A percentile compares a stretch with the other conserved stretches of the same genome.
These are phyloP conservation scores for Chaetomium sp. DNA, from an alignment of 2,329 filamentous ascomycete species.

Conservation along the genomic window DNA sequence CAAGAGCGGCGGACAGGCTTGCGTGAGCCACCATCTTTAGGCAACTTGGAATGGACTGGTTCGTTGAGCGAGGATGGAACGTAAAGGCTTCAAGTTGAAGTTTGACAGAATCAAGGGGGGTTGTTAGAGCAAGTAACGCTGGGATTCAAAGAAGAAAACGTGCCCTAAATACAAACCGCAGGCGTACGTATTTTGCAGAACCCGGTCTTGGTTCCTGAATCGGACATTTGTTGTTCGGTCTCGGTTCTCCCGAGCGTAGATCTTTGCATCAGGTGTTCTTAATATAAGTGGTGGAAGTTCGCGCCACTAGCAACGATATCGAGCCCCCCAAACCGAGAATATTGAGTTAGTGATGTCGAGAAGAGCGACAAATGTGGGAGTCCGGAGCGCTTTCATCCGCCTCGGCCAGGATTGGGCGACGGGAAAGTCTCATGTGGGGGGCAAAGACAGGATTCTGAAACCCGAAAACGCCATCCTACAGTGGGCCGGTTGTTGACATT, in stretches of 20 bases:
- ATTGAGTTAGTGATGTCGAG: background rate
- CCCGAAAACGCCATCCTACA: background rate
- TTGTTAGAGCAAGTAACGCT: background rate
- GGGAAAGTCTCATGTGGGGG: background rate
- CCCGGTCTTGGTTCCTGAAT: background rate
- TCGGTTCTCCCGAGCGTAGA: background rate
- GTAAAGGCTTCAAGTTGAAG: background rate
- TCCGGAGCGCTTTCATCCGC: slow-evolving; percentile 10
- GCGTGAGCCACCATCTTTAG: slow-evolving; percentile 1
- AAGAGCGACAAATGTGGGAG: background rate
- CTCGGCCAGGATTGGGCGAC: slow-evolving; percentile 1
- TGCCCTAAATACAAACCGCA: background rate
- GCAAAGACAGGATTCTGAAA: background rate
- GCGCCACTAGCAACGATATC: background rate
- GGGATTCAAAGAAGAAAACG: background rate
- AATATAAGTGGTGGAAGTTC: slow-evolving; percentile 7
- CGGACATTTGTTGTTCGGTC: background rate
- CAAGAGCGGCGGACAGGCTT: background rate
- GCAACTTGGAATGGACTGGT: background rate
- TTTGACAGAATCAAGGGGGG: background rate
- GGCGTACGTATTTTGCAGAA: background rate
- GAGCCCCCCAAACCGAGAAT: background rate
- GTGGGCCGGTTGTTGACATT: background rate
- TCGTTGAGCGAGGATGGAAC: background rate
- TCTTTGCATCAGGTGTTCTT: background rate